Evolutionary conservation across 78 protist species (phyloP), one percentile per base, ranked within the genome.

Genomic region (Tieghemostelium lacteum): DNA sequence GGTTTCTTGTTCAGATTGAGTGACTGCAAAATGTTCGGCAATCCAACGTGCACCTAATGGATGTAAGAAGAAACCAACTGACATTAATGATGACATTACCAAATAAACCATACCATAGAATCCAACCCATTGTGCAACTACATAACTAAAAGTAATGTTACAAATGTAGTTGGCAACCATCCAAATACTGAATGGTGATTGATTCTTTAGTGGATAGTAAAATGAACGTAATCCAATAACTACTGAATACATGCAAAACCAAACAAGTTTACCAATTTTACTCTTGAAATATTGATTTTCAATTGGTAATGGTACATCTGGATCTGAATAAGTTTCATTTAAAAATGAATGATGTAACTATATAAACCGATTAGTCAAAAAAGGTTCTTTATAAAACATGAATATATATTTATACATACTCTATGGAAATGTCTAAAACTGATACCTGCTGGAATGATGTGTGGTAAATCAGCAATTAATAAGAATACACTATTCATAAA

Each of bases 11-110:
- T 50, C 95, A 24, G 67, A 74, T 57, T 83, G 91, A n/a, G 66
- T 64, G 57, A 89, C 92, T 3, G 75, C 88, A 69, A 80, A 95
- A 83, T 96, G 97, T 88, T 96, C 98, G 37, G 96, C 87, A n/a
- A 96, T 75, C 75, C 96, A 96, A 75, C 96, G 98, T 29, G 97
- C 97, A 1, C 97, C 96, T 14, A 75, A 6, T 58, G 97, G 98
- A 78, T 96, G 97, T 16, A 96, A 31, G 33, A 94, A 24, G 69
- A 71, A 67, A 20, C 91, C 97, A 58, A 96, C 78, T 7, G 85
- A 76, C 93, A 89, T 54, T 77, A 65, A 22, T 39, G 40, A 42
- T 10, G 77, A 66, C 4, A 91, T 37, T 12, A 78, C 72, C 60
- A 88, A 49, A 78, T 76, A 96, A 36, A 67, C 19, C 69, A 93